Conservation (phyloP, 768 basidiomycete genomes). For the Termitomyces sp. region DNA sequence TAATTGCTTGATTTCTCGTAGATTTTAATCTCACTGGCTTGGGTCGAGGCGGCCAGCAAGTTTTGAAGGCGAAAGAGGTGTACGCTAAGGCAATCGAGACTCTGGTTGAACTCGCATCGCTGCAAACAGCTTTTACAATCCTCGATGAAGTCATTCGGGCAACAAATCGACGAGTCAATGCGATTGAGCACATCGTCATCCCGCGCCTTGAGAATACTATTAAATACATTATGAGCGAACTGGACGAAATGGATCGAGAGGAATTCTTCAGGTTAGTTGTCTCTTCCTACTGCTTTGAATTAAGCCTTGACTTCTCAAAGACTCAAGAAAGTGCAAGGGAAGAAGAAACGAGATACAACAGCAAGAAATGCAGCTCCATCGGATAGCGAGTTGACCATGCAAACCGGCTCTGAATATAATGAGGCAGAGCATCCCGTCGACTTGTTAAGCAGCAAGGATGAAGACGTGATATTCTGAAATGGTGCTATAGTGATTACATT, state of each 20-base stretch:
- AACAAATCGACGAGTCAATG: conserved; percentile 98
- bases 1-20: conserved; percentile 20
- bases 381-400: conserved; percentile 21
- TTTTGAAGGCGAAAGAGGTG: conserved; percentile 91
- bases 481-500: neutral
- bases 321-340: conserved; percentile 94
- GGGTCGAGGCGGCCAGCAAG: conserved; percentile 94
- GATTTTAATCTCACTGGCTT: conserved; percentile 98
- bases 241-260: conserved; percentile 98
- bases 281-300: neutral
- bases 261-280: conserved; percentile 78
- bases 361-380: conserved; percentile 27
- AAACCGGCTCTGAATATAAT: conserved; percentile 29
- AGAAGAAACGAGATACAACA: conserved; percentile 86
- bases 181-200: conserved; percentile 96
- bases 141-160: conserved; percentile 98
- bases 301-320: conserved; percentile 32
- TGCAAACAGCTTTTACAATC: conserved; percentile 97
- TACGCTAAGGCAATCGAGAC: conserved; percentile 98
- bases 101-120: conserved; percentile 91
- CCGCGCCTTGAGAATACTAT: conserved; percentile 96
- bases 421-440: conserved; percentile 36
- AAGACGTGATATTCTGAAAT: conserved; percentile 85
- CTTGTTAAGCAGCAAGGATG: conserved; percentile 82
- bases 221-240: conserved; percentile 94